These are phyloP conservation scores for Papilionanthe hybrid DNA, from an alignment of 116 monocot genomes.

Conservation along the genomic window DNA sequence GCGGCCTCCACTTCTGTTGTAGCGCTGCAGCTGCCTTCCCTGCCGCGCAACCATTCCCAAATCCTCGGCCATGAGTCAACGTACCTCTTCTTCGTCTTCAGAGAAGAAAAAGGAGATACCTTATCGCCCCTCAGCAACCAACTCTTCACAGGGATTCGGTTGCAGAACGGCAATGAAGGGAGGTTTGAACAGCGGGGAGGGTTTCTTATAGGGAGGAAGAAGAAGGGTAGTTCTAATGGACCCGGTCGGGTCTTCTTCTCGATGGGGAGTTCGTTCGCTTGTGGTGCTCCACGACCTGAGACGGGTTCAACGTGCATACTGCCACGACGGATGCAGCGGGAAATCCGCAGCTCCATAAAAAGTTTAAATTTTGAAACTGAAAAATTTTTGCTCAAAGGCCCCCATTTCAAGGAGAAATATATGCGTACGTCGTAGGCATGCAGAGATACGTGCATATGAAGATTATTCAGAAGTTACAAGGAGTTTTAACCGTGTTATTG, in stretches of 20 bases:
- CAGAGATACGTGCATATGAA: too few species aligned
- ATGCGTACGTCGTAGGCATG: too few species aligned
- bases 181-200: background rate
- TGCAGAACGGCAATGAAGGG: background rate
- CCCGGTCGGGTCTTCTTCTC: background rate
- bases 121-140: background rate
- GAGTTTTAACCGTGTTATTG: too few species aligned
- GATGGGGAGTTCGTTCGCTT: too few species aligned
- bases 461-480: too few species aligned
- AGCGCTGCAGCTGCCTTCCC: slow-evolving; percentile 67
- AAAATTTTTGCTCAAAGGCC: too few species aligned
- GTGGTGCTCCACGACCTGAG: too few species aligned
- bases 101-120: background rate
- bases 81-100: background rate
- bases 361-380: too few species aligned
- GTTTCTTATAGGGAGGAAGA: background rate
- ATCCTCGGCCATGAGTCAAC: background rate
- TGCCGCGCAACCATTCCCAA: slow-evolving; percentile 40
- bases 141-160: background rate
- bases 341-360: too few species aligned
- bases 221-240: background rate
- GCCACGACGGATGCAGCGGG: too few species aligned
- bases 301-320: too few species aligned
- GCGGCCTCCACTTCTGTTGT: slow-evolving; percentile 42
- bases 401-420: too few species aligned